A percentile compares a stretch with the other conserved stretches of the same genome.
These are phyloP conservation scores for Phoma sp. DNA, from an alignment of 2,329 filamentous ascomycete genomes.

Conservation along the genomic window DNA sequence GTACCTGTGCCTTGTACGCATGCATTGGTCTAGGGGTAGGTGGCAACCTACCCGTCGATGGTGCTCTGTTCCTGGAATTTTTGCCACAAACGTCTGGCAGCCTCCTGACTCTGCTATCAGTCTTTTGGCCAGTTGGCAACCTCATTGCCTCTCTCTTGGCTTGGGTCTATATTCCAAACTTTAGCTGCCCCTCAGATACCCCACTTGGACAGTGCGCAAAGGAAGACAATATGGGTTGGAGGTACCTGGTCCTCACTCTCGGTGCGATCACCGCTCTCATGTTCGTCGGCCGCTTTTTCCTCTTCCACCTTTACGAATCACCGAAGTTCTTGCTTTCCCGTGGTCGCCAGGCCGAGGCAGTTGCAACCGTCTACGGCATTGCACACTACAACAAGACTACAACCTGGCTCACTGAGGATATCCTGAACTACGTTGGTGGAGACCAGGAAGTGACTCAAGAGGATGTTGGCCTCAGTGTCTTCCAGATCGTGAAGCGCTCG, in stretches of 20 bases:
- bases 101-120: constrained; percentile 78
- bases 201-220: constrained; percentile 50
- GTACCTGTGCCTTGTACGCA: constrained; percentile 48
- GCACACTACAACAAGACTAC: constrained; percentile 70
- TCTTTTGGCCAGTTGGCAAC: constrained; percentile 88
- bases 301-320: constrained; percentile 84
- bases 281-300: constrained; percentile 79
- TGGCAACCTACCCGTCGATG: constrained; percentile 80
- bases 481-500: constrained; percentile 64
- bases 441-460: constrained; percentile 51
- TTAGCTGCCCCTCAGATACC: constrained; percentile 55
- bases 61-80: constrained; percentile 83
- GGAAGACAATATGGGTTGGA: constrained; percentile 74
- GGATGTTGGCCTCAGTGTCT: constrained; percentile 50
- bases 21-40: constrained; percentile 54
- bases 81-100: constrained; percentile 76
- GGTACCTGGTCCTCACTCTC: constrained; percentile 74
- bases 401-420: constrained; percentile 70
- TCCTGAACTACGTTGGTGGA: constrained; percentile 62
- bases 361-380: constrained; percentile 80
- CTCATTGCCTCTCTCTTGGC: constrained; percentile 70
- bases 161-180: constrained; percentile 78
- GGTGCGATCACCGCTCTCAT: constrained; percentile 77
- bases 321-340: constrained; percentile 81
- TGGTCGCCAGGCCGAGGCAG: constrained; percentile 79